Base-by-base conservation (phyloP, 495 filamentous ascomycete species). In the Trichocladium uniseriatum region DNA sequence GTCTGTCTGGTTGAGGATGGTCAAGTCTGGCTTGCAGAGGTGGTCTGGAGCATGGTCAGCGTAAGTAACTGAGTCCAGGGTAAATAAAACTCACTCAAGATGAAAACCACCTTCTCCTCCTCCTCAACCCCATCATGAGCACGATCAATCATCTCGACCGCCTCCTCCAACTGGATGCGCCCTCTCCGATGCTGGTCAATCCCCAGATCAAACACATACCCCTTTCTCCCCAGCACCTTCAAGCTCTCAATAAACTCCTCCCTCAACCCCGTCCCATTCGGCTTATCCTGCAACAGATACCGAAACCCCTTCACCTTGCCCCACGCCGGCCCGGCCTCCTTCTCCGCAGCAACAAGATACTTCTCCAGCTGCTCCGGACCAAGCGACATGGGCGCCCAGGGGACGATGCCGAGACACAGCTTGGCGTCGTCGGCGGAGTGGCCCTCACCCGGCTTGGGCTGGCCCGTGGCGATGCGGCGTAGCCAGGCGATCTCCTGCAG, bases 21-120 rank as follows among this genome's bases (percentile, higher is more conserved):
- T 74, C 16, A 94, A 68, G 58, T 87, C 79, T 0, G 89, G 87
- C 68, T 95, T 95, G 74, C 87, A 89, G 45, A 95, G 71, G 63
- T 95, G 89, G 60, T 94, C 85, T 87, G 41, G 18, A 9, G 35
- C 14, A 52, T 19, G 55, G 32, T 40, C 55, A 35, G 15, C 20
- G 35, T 16, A 10, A 32, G 31, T 11, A 32, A 11, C 13, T n/a
- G n/a, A n/a, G n/a, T n/a, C n/a, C n/a, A n/a, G n/a, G n/a, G n/a
- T n/a, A n/a, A n/a, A n/a, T n/a, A n/a, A 42, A 15, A 72, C 78
- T 59, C 55, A 90, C 86, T 84, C 51, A 94, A 75, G 27, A 94
- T 74, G 49, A 83, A 76, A 5, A 74, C 76, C 7, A 80, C 75
- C 51, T 76, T 76, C 14, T 80, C 66, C n/a, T 77, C 71, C 40